Evolutionary conservation across 805 yeast genomes (phyloP), one percentile per base, ranked within the genome.

Genomic region (Myxozyma udenii): DNA sequence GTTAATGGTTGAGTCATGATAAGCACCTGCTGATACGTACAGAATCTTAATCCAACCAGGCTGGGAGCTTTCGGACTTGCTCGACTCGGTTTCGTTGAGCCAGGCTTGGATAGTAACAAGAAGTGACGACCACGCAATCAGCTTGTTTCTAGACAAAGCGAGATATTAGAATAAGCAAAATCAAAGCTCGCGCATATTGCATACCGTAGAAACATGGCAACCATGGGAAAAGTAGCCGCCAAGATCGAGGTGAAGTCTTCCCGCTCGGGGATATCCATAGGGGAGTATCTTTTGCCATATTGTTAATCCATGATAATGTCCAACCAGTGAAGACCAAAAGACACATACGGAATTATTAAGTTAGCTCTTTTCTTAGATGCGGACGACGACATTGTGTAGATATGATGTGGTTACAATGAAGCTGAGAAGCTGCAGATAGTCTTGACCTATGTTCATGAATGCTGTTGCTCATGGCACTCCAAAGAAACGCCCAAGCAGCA

Each of bases 41-140:
- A 52, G 3, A 16, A 55, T 41, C n/a, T 53, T 55, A 30, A 55
- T 19, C 60, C 60, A 55, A 7, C 54, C 60, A 12, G 60, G 60
- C 30, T 45, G 50, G 3, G 42, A 4, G 19, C 40, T 25, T 14
- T 45, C 53, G 22, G 46, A 16, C 18, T 12, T 24, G 7, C 41
- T 22, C 26, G 30, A 16, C 21, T 42, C 50, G n/a, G 48, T 28
- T 24, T 55, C 60, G 46, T 53, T 55, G 18, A 55, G 53, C 58
- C 58, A 55, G 11, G 54, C 26, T 35, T 53, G 58, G 21, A 55
- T n/a, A 5, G 60, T 39, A 21, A 55, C 33, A 14, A 55, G 51
- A 22, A 54, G 50, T 6, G 58, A 45, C 2, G 58, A 42, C 58
- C 58, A 54, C 22, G 46, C 58, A 26, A 54, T 32, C 21, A 53